These are phyloP conservation scores for Leccinum incarnatum DNA, from an alignment of 768 basidiomycete genomes.

Conservation along the genomic window DNA sequence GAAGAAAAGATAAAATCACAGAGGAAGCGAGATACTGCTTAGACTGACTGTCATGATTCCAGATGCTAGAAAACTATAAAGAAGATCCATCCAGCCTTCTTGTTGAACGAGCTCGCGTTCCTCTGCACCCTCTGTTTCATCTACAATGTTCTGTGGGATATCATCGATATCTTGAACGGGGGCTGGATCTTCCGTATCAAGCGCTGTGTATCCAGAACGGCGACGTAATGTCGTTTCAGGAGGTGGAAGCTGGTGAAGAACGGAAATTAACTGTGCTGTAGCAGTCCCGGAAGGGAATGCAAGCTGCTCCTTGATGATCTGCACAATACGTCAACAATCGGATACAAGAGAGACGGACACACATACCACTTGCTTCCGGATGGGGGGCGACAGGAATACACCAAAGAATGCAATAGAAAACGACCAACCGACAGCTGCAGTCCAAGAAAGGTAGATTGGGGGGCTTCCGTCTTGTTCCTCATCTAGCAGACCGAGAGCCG, in stretches of 20 bases:
- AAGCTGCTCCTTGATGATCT: slow-evolving; percentile 94
- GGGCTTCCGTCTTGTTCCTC: slow-evolving; percentile 70
- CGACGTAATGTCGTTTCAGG: slow-evolving; percentile 56
- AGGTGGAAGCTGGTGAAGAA: slow-evolving; percentile 75
- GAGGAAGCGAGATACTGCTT: background rate
- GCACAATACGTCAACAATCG: slow-evolving; percentile 5
- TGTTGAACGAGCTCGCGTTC: slow-evolving; percentile 54
- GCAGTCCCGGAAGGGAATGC: slow-evolving; percentile 95
- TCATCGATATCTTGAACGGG: slow-evolving; percentile 3
- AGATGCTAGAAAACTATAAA: slow-evolving; percentile 77
- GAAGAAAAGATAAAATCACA: background rate
- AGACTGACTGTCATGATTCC: slow-evolving; percentile 68
- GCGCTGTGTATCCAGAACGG: slow-evolving; percentile 53
- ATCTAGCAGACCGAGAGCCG: slow-evolving; percentile 80
- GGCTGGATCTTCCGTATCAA: slow-evolving; percentile 34
- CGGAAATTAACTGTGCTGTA: slow-evolving; percentile 91
- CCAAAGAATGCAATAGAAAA: slow-evolving; percentile 94
- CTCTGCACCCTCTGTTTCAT: slow-evolving; percentile 23
- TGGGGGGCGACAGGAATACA: slow-evolving; percentile 95
- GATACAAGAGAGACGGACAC: background rate
- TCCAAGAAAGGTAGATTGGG: slow-evolving; percentile 73
- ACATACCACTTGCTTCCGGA: slow-evolving; percentile 90
- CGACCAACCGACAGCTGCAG: slow-evolving; percentile 80
- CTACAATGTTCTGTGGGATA: slow-evolving; percentile 23
- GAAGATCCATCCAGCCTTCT: slow-evolving; percentile 74